A percentile compares a stretch with the other conserved stretches of the same genome.
Evolutionary conservation across 108 stramenopile genomes (phyloP).

Genomic region (Nannochloropsis salina): DNA sequence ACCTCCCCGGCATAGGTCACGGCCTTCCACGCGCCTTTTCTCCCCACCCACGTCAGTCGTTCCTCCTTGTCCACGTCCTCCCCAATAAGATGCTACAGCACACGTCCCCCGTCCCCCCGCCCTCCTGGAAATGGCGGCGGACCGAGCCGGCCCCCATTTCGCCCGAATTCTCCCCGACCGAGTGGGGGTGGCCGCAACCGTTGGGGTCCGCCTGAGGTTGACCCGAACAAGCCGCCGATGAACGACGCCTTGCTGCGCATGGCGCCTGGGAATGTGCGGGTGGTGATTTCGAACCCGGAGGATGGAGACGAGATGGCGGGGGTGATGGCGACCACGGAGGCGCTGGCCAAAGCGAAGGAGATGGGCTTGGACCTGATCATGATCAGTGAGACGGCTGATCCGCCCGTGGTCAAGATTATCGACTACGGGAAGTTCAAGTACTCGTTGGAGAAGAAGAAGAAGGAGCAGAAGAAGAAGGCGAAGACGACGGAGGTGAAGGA

Average conservation of each 20-base stretch:
- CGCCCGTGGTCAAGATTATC: slow-evolving; percentile 87
- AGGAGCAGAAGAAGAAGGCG: slow-evolving; percentile 85
- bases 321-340: slow-evolving; percentile 71
- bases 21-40: neutral
- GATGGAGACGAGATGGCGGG: slow-evolving; percentile 82
- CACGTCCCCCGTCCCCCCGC: neutral
- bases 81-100: slow-evolving; percentile 13
- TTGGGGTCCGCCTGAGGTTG: neutral
- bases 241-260: neutral
- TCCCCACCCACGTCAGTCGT: neutral
- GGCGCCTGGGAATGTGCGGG: slow-evolving; percentile 57
- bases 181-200: neutral
- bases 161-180: neutral
- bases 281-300: slow-evolving; percentile 54
- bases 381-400: slow-evolving; percentile 70
- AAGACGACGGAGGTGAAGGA: slow-evolving; percentile 89
- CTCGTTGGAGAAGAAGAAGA: slow-evolving; percentile 78
- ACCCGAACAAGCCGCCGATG: slow-evolving; percentile 3
- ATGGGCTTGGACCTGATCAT: slow-evolving; percentile 78
- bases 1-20: neutral
- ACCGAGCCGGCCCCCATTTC: neutral
- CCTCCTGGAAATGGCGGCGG: slow-evolving; percentile 1
- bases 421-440: slow-evolving; percentile 87
- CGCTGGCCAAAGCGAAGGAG: slow-evolving; percentile 75
- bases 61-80: neutral